Percentiles rank a stretch among this genome's conserved stretches.
Conservation (phyloP, 2,329 filamentous ascomycete species). For the Davidsoniella eucalypti region DNA sequence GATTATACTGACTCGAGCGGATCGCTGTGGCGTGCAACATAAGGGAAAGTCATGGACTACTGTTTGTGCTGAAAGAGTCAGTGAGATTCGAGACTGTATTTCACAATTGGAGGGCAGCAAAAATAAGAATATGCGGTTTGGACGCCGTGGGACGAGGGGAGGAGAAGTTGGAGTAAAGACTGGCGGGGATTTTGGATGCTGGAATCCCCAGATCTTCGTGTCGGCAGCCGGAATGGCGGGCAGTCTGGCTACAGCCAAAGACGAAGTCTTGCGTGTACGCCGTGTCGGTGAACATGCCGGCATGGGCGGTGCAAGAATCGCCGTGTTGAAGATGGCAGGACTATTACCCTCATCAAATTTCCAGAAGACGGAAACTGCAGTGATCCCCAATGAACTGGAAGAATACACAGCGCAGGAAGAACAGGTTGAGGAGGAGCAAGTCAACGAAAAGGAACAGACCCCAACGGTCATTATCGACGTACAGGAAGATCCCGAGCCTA, state of each 20-base stretch:
- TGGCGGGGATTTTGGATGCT: slow-evolving; percentile 14
- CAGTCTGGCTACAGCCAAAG: slow-evolving; percentile 16
- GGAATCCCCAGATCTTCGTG: slow-evolving; percentile 20
- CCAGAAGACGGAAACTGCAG: too few relatives aligned
- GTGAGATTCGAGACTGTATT: slow-evolving; percentile 17
- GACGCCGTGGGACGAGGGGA: too few relatives aligned
- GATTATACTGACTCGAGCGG: slow-evolving; percentile 40
- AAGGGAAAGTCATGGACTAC: slow-evolving; percentile 15
- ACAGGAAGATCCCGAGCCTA: too few relatives aligned
- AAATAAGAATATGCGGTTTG: too few relatives aligned
- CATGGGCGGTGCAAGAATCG: slow-evolving; percentile 24
- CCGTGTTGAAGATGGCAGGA: slow-evolving; percentile 26
- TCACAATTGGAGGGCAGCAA: slow-evolving; percentile 17
- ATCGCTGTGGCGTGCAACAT: slow-evolving; percentile 24
- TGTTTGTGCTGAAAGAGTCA: slow-evolving; percentile 18
- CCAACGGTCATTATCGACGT: too few relatives aligned
- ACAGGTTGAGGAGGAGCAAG: too few relatives aligned
- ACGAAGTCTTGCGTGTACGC: slow-evolving; percentile 13
- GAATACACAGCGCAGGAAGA: too few relatives aligned
- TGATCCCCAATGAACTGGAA: too few relatives aligned
- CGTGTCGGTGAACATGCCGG: slow-evolving; percentile 19
- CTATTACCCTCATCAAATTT: slow-evolving; percentile 14
- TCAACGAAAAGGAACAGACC: too few relatives aligned
- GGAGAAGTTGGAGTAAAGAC: neutral
- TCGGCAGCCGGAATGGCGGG: slow-evolving; percentile 24